Evolutionary conservation across 768 basidiomycete species (phyloP), one percentile per base, ranked within the genome.

Genomic region (Mycena venus): DNA sequence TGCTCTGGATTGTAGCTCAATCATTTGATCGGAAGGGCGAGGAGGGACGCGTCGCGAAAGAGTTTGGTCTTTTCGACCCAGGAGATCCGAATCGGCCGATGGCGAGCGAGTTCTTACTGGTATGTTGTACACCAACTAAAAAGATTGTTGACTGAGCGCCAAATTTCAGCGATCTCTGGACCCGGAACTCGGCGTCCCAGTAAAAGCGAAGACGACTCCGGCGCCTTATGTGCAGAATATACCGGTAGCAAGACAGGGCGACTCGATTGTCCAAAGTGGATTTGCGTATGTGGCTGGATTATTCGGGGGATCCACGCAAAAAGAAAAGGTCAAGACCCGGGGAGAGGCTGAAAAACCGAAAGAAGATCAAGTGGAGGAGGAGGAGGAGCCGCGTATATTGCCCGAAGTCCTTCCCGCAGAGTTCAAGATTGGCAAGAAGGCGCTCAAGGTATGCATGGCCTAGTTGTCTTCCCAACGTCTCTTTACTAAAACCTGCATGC

Each of bases 371-470:
- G n/a, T n/a, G n/a, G 59, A 36, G 27, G 32, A 32, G 14, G 47
- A 5, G 14, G 62, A 65, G 8, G 56, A 55, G 70, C n/a, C 23
- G 5, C 56, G 40, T 0, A 60, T 29, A 27, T 56, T 74, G 8
- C 77, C 75, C 27, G 70, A 72, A 14, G 53, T 53, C 19, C 67
- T 78, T 15, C 77, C 77, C 0, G 2, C 38, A 5, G 55, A 73
- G n/a, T 78, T 74, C 44, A 77, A 77, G 61, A 67, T 78, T 15
- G 71, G 66, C 10, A 78, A 77, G 51, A 76, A 77, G 49, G 66
- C 72, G 2, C 56, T 76, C 40, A 78, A 78, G 75, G 77, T 75
- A 38, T 17, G 59, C 25, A 9, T n/a, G n/a, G n/a, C n/a, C n/a
- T 2, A 17, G 21, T 36, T 5, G 31, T 14, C 42, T 8, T 15